Evolutionary conservation across 2,329 filamentous ascomycete species (phyloP).

Genomic region (Fusarium pseudograminearum): DNA sequence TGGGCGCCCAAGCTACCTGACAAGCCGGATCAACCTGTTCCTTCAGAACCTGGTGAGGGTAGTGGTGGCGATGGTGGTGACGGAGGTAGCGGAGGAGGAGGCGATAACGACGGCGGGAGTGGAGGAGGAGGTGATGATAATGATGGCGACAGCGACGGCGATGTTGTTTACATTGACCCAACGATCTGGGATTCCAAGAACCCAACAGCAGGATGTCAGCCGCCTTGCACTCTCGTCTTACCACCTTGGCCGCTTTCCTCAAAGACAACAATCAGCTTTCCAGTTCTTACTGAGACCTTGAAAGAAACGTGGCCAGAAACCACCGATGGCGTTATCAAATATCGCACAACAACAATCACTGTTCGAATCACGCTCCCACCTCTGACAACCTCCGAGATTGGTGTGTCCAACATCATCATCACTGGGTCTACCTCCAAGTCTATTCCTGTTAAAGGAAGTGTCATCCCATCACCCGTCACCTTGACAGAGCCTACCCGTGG

Average conservation of each 20-base stretch:
- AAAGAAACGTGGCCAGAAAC: slow-evolving; percentile 25
- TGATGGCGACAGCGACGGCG: not conserved
- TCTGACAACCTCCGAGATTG: slow-evolving; percentile 19
- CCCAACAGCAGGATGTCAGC: slow-evolving; percentile 14
- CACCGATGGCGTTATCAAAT: slow-evolving; percentile 19
- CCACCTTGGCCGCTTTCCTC: slow-evolving; percentile 25
- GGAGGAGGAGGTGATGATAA: not conserved
- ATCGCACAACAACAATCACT: slow-evolving; percentile 27
- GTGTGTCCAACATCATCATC: slow-evolving; percentile 21
- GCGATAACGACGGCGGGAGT: not conserved
- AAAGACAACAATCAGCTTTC: slow-evolving; percentile 23
- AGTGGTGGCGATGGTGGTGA: no score
- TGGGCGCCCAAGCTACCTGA: slow-evolving; percentile 6
- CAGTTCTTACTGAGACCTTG: slow-evolving; percentile 18
- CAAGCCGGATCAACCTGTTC: not conserved
- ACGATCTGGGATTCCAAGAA: slow-evolving; percentile 10
- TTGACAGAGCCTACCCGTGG: not conserved
- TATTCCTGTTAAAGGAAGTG: slow-evolving; percentile 11
- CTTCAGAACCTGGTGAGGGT: not conserved
- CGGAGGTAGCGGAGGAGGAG: not conserved
- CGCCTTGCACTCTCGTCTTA: slow-evolving; percentile 20
- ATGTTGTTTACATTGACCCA: slow-evolving; percentile 20
- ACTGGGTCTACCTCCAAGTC: slow-evolving; percentile 12
- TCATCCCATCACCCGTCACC: not conserved
- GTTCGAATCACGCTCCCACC: slow-evolving; percentile 23